Evolutionary conservation across 257 asterid species (phyloP).

Genomic region (Solanum habrochaites): DNA sequence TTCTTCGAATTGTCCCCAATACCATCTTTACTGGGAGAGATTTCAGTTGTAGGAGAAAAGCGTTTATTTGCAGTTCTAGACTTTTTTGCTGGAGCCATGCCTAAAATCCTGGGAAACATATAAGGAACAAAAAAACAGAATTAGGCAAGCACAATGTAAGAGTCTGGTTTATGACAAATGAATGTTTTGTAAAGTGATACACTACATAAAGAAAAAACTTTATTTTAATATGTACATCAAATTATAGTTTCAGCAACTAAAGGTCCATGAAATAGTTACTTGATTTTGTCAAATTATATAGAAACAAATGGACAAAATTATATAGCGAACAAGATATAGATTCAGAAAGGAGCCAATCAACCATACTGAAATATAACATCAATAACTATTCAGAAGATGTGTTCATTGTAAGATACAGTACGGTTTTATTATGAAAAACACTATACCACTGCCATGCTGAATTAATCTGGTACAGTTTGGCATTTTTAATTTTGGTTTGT

Average conservation of each 20-base stretch:
- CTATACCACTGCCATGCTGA: neutral
- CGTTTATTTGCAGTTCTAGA: slow-evolving; percentile 47
- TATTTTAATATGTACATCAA: neutral
- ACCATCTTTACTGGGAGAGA: slow-evolving; percentile 55
- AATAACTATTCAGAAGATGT: neutral
- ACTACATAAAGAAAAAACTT: neutral
- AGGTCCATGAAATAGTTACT: neutral
- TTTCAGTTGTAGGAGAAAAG: slow-evolving; percentile 35
- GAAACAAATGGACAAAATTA: neutral
- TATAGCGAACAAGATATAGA: neutral
- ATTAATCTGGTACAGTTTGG: neutral
- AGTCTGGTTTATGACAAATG: neutral
- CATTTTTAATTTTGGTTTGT: neutral
- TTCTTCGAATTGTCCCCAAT: slow-evolving; percentile 29
- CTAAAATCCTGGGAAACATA: slow-evolving; percentile 2
- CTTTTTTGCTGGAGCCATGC: slow-evolving; percentile 67
- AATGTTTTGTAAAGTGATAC: neutral
- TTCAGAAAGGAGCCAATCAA: neutral
- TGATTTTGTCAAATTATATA: neutral
- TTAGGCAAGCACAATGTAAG: neutral
- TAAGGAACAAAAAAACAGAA: neutral
- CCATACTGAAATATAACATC: neutral
- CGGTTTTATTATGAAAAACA: neutral
- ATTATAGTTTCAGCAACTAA: neutral
- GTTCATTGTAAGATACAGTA: neutral